Base-by-base conservation (phyloP, 1,139 yeast genomes). In the Scheffersomyces titani region DNA sequence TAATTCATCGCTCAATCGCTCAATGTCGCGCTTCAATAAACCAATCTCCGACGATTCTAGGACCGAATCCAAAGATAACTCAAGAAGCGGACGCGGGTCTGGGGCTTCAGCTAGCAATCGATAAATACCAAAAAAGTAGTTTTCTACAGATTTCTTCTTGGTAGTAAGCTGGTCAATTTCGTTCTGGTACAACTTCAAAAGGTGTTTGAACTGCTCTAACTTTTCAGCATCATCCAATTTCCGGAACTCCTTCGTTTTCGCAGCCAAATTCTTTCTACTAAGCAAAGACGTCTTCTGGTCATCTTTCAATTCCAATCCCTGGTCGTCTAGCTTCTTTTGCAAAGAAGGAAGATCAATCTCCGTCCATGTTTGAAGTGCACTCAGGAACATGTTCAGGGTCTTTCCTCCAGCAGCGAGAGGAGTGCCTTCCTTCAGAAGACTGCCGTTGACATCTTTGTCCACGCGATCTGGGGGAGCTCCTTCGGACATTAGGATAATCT, bases 61-160 rank as follows among this genome's bases (percentile, higher is more conserved):
- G n/a, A 89, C 87, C 2, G 91, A 84, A 55, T 89, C 91, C 44
- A 90, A 72, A 3, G 96, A 85, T 46, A 85, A 82, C 65, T 90
- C 92, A 57, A 93, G 75, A 51, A 93, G 73, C 2, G 97, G 97
- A 59, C 82, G 83, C 3, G 98, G 98, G 72, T 94, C 98, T 0
- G 98, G 98, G 0, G 97, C 94, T 67, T 93, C 97, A 2, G 92
- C 91, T 16, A 94, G 75, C 24, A 85, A 76, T 57, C 92, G 79
- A 74, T 93, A 93, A 30, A 91, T 77, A 21, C 87, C 87, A 71
- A 92, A 84, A 67, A 94, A 89, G 52, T 86, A 80, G 46, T 81
- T 78, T 67, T 94, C 98, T 1, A 90, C 86, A 52, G 73, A 78
- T 68, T 92, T 92, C 60, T 91, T 86, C 63, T 94, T 85, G 63